These are phyloP conservation scores for Sporisorium scitamineum DNA, from an alignment of 1,284 basidiomycete species.

Conservation along the genomic window DNA sequence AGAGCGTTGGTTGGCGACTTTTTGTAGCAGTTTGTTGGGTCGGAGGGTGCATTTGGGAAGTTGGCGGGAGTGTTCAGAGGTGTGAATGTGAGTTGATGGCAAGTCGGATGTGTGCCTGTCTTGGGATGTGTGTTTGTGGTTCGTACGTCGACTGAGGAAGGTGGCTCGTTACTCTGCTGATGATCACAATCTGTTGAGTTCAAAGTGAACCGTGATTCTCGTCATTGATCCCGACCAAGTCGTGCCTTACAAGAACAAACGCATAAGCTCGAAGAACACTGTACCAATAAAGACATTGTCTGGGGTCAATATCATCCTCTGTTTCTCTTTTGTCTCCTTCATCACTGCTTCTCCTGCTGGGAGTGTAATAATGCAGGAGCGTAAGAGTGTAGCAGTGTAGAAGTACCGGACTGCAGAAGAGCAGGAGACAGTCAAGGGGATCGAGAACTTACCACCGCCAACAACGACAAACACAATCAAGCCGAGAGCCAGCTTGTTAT, in stretches of 20 bases:
- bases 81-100: neutral
- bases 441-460: slow-evolving; percentile 50
- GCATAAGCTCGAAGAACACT: slow-evolving; percentile 54
- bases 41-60: too few relatives aligned
- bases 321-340: neutral
- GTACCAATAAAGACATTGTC: neutral
- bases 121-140: neutral
- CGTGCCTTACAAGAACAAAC: slow-evolving; percentile 43
- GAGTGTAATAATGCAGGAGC: too few relatives aligned
- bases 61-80: too few relatives aligned
- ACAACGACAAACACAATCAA: slow-evolving; percentile 50
- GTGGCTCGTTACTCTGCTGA: neutral
- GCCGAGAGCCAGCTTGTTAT: slow-evolving; percentile 23
- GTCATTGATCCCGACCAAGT: neutral
- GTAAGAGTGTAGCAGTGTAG: too few relatives aligned
- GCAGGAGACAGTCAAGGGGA: too few relatives aligned
- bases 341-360: too few relatives aligned
- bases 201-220: too few relatives aligned
- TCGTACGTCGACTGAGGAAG: neutral
- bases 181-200: neutral
- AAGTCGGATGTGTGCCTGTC: neutral
- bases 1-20: slow-evolving; percentile 19
- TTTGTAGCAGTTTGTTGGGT: slow-evolving; percentile 14
- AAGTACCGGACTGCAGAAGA: too few relatives aligned
- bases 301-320: neutral